Percentiles rank a stretch among this genome's conserved stretches.
These are phyloP conservation scores for Dryas integrifolia DNA, from an alignment of 331 rosid genomes.

Conservation along the genomic window DNA sequence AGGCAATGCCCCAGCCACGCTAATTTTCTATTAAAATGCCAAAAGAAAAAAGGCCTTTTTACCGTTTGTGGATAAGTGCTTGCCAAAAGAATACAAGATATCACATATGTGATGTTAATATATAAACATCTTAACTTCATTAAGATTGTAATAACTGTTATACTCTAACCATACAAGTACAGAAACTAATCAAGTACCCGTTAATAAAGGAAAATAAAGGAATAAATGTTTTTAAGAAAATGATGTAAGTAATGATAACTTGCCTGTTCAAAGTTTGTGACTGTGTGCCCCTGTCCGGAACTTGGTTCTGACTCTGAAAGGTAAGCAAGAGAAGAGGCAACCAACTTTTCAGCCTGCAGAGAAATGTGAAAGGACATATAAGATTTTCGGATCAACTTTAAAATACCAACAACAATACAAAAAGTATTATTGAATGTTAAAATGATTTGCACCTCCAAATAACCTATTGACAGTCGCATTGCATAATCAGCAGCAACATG, in stretches of 20 bases:
- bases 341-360: constrained; percentile 44
- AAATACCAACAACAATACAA: neutral
- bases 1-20: neutral
- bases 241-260: neutral
- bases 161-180: neutral
- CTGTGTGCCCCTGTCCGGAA: constrained; percentile 18
- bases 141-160: neutral
- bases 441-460: constrained; percentile 34
- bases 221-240: neutral
- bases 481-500: constrained; percentile 51
- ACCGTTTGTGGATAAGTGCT: too few species aligned
- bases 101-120: neutral
- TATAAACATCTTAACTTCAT: neutral
- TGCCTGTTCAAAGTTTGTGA: constrained; percentile 40
- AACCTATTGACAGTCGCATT: constrained; percentile 37
- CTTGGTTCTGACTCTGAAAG: constrained; percentile 29
- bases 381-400: neutral
- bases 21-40: neutral
- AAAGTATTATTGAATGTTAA: neutral
- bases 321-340: constrained; percentile 40
- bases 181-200: neutral
- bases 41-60: neutral
- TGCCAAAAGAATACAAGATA: too few species aligned
- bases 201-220: neutral
- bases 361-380: constrained; percentile 6